Base-by-base conservation (phyloP, 768 basidiomycete species). In the Pleurotus sapidus region DNA sequence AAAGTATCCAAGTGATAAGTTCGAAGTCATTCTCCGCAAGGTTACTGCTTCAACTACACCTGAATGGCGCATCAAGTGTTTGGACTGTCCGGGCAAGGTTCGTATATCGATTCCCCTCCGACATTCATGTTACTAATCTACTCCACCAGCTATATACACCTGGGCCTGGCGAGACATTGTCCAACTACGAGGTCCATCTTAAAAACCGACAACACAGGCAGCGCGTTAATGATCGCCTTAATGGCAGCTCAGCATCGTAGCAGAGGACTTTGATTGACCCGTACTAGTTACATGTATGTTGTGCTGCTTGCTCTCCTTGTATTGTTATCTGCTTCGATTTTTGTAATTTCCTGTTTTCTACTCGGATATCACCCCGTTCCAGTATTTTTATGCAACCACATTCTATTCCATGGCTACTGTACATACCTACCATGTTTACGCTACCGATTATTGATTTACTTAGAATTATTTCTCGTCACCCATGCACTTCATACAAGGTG, bases 21-120 rank as follows among this genome's bases (percentile, higher is more conserved):
- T 98, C 63, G 89, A 92, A 62, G 83, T 90, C 15, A 84, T 91
- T 30, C 72, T 85, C 34, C 81, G 84, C 27, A 88, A 84, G 65
- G 73, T 80, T 5, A 76, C 77, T 27, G 75, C 81, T 45, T 77
- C 74, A 11, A 78, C 76, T n/a, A 70, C 76, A 20, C 81, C 84
- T 4, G 94, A 96, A 70, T 98, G 95, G 95, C 83, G 93, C 15
- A 81, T 96, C 67, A 94, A 89, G 70, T 97, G 94, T 69, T 67
- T 86, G 61, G 94, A 97, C 69, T 95, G 94, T 71, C 94, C 94
- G 62, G 93, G 93, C 65, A 96, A 95, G 82, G 93, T 93, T 59
- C 24, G 78, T 67, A 15, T 23, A 17, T 34, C 37, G 37, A 20
- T 30, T 53, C 25, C 55, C 15, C 30, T 40, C n/a, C 43, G n/a